These are phyloP conservation scores for Lumnitzera littorea DNA, from an alignment of 345 rosid genomes.

Conservation along the genomic window DNA sequence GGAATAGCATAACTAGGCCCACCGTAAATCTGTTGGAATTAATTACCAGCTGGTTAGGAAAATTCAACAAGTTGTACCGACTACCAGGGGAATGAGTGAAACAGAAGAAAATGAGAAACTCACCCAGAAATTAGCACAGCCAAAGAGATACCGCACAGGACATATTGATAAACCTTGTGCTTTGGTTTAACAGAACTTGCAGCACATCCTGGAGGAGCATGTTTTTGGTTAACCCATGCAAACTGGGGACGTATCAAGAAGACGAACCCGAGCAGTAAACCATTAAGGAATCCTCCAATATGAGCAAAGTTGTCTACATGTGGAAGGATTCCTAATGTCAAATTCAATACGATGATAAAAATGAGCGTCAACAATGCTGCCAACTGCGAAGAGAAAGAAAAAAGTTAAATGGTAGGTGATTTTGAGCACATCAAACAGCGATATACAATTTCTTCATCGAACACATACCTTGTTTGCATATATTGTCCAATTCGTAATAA, in stretches of 20 bases:
- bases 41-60: conserved; percentile 1
- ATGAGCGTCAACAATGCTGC: conserved; percentile 82
- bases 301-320: conserved; percentile 98
- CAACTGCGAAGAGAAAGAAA: conserved; percentile 35
- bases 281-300: conserved; percentile 84
- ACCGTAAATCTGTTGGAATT: conserved; percentile 32
- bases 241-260: conserved; percentile 83
- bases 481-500: conserved; percentile 88
- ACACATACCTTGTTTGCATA: conserved; percentile 68
- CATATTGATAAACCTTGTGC: conserved; percentile 74
- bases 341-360: conserved; percentile 60
- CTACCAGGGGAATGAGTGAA: background rate
- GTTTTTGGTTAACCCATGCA: conserved; percentile 56
- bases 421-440: too few species aligned
- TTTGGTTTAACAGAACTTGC: conserved; percentile 40
- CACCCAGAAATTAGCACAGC: conserved; percentile 53
- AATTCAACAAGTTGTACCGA: background rate
- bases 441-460: background rate
- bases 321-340: conserved; percentile 82
- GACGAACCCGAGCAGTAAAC: conserved; percentile 93
- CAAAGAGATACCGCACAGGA: conserved; percentile 47
- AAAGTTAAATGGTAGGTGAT: too few species aligned
- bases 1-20: conserved; percentile 57
- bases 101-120: conserved; percentile 11
- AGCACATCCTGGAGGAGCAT: conserved; percentile 40